phyloP scores from a whole-genome alignment of 176 grass and related monocot genomes.

The Puccinellia tenuiflora region DNA sequence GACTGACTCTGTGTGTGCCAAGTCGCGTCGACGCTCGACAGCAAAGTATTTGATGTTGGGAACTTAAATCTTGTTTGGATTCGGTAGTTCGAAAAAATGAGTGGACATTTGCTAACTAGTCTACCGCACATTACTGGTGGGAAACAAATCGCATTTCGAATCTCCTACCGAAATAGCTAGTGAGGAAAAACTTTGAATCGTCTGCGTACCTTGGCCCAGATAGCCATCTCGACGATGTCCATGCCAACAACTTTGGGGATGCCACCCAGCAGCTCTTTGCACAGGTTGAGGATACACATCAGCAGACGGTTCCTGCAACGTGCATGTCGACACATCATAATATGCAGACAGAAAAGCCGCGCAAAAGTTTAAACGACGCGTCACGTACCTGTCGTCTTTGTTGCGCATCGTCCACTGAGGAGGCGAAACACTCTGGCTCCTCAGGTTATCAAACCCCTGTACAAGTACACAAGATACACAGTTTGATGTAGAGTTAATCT shows the following conservation, averaged over 20 bases:
- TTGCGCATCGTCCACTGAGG: conserved; percentile 97
- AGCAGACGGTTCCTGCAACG: conserved; percentile 67
- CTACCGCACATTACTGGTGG: not conserved
- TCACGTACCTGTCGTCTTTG: conserved; percentile 93
- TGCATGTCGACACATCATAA: not conserved
- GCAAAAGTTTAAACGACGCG: not conserved
- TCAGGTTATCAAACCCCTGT: conserved; percentile 86
- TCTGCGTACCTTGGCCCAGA: conserved; percentile 82
- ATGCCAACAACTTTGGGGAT: conserved; percentile 83
- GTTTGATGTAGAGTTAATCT: not conserved
- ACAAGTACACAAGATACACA: not conserved
- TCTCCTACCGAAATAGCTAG: not conserved
- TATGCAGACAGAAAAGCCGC: not conserved
- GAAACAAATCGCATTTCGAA: not conserved
- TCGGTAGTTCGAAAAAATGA: no score
- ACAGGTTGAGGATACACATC: conserved; percentile 74
- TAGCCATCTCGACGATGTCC: conserved; percentile 95
- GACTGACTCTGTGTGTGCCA: not conserved
- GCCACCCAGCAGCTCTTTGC: conserved; percentile 68
- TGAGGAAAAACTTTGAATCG: not conserved
- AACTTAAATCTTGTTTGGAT: no score
- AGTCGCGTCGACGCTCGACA: not conserved
- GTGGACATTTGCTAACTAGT: not conserved
- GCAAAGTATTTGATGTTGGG: not conserved
- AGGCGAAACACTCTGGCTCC: conserved; percentile 76